phyloP scores from a whole-genome alignment of 108 stramenopile species.

The Stephanodiscus minutulus region DNA sequence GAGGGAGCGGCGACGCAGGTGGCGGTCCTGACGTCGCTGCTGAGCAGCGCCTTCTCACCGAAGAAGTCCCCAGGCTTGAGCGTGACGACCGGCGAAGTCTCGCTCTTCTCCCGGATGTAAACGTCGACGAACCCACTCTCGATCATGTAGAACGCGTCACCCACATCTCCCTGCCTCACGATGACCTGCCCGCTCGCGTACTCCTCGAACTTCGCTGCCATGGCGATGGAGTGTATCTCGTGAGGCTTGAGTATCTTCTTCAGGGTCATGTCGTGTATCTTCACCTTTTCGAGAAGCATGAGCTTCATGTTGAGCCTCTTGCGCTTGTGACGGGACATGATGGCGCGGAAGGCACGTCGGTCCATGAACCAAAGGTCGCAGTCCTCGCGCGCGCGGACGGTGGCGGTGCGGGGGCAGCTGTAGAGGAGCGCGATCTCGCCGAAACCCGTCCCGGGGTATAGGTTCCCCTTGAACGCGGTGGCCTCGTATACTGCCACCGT shows the following conservation, averaged over 20 bases:
- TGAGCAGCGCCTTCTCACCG: conserved; percentile 57
- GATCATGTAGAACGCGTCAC: conserved; percentile 61
- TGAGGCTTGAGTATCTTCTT: conserved; percentile 45
- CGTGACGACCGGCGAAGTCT: conserved; percentile 36
- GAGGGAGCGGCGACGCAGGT: conserved; percentile 50
- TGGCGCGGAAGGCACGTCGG: conserved; percentile 56
- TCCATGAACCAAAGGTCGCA: conserved; percentile 60
- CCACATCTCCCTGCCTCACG: conserved; percentile 53
- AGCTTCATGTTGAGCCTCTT: conserved; percentile 49
- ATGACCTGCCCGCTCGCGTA: conserved; percentile 42
- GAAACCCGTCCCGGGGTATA: conserved; percentile 61
- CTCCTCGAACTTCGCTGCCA: conserved; percentile 41
- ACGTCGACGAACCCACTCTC: conserved; percentile 51
- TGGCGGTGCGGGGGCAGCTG: conserved; percentile 75
- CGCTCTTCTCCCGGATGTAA: conserved; percentile 45
- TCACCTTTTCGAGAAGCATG: conserved; percentile 59
- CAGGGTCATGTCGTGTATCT: conserved; percentile 56
- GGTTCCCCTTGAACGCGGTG: conserved; percentile 27
- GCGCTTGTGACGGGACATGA: conserved; percentile 58
- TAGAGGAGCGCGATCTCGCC: conserved; percentile 89
- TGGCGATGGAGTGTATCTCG: conserved; percentile 54
- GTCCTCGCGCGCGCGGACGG: conserved; percentile 47
- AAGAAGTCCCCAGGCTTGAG: conserved; percentile 49
- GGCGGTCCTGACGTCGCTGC: conserved; percentile 47
- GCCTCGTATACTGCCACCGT: conserved; percentile 55